These are phyloP conservation scores for Chlamydomonas schloesseri DNA, from an alignment of 139 green algal species.

Conservation along the genomic window DNA sequence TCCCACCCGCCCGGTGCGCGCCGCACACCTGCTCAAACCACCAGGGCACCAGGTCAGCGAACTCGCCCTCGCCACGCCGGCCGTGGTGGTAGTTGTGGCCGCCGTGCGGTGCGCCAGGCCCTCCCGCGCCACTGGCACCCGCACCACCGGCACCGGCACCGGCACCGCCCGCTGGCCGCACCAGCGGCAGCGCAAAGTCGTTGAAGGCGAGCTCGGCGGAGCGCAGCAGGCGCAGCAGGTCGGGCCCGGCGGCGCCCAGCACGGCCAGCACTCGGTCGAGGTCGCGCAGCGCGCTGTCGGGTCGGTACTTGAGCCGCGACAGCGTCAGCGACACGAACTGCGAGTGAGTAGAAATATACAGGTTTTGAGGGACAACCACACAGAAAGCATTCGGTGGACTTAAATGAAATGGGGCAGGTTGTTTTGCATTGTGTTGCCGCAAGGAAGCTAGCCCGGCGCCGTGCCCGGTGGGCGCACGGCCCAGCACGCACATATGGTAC, in stretches of 20 bases:
- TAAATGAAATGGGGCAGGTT: too few species aligned
- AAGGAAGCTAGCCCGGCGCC: too few species aligned
- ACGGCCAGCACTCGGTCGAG: slow-evolving; percentile 58
- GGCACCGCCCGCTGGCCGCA: neutral
- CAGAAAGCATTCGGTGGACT: too few species aligned
- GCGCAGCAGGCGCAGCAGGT: slow-evolving; percentile 54
- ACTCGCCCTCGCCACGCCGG: slow-evolving; percentile 60
- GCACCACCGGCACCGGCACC: too few species aligned
- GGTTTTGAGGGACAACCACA: too few species aligned
- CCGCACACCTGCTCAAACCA: slow-evolving; percentile 64
- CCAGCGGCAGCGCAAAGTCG: slow-evolving; percentile 23
- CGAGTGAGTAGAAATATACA: too few species aligned
- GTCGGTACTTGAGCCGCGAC: slow-evolving; percentile 8
- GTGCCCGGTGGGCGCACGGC: too few species aligned
- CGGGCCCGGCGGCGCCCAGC: slow-evolving; percentile 42
- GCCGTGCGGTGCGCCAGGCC: too few species aligned
- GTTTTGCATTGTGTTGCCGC: too few species aligned
- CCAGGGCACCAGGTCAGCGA: slow-evolving; percentile 79
- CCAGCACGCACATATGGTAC: too few species aligned
- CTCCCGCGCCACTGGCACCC: too few species aligned
- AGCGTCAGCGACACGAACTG: slow-evolving; percentile 23
- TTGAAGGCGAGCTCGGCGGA: slow-evolving; percentile 69
- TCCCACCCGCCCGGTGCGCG: too few species aligned
- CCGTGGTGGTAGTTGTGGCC: neutral
- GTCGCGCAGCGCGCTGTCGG: slow-evolving; percentile 52